phyloP scores from a whole-genome alignment of 1,284 basidiomycete species.

The Xerocomus minutiporus region DNA sequence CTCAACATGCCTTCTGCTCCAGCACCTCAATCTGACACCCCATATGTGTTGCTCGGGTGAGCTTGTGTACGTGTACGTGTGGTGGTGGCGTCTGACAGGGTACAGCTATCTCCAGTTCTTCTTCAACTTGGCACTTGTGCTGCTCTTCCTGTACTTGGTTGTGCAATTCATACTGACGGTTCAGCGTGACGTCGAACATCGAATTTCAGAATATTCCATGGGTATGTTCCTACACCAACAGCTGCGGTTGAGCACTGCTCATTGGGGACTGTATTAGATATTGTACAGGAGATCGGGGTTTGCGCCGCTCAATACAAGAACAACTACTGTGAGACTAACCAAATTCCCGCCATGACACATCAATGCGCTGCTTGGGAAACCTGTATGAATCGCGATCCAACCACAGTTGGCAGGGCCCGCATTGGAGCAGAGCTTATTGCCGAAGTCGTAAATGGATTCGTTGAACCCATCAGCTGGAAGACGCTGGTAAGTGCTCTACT shows the following conservation, averaged over 20 bases:
- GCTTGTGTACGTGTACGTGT: conserved; percentile 14
- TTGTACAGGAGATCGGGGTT: conserved; percentile 84
- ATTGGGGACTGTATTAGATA: conserved; percentile 49
- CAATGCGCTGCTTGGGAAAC: conserved; percentile 87
- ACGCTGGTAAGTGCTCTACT: conserved; percentile 63
- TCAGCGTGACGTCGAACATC: conserved; percentile 84
- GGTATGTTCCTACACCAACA: conserved; percentile 46
- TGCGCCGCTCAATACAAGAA: conserved; percentile 77
- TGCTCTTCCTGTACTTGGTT: conserved; percentile 82
- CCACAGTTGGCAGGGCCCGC: conserved; percentile 81
- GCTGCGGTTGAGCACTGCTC: conserved; percentile 15
- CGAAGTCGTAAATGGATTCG: conserved; percentile 93
- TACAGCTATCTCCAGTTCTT: conserved; percentile 87
- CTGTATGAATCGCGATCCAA: conserved; percentile 95
- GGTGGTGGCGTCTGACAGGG: conserved; percentile 15
- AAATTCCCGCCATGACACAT: conserved; percentile 79
- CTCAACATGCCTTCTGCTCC: conserved; percentile 67
- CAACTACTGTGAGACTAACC: conserved; percentile 75
- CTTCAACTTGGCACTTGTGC: conserved; percentile 86
- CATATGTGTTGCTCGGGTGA: conserved; percentile 78
- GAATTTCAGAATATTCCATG: conserved; percentile 85
- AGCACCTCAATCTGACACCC: conserved; percentile 53
- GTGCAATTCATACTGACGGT: conserved; percentile 86
- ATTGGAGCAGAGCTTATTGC: conserved; percentile 94
- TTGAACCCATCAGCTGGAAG: conserved; percentile 97